Evolutionary conservation across 768 basidiomycete genomes (phyloP).

Genomic region (Cystofilobasidium ferigula): DNA sequence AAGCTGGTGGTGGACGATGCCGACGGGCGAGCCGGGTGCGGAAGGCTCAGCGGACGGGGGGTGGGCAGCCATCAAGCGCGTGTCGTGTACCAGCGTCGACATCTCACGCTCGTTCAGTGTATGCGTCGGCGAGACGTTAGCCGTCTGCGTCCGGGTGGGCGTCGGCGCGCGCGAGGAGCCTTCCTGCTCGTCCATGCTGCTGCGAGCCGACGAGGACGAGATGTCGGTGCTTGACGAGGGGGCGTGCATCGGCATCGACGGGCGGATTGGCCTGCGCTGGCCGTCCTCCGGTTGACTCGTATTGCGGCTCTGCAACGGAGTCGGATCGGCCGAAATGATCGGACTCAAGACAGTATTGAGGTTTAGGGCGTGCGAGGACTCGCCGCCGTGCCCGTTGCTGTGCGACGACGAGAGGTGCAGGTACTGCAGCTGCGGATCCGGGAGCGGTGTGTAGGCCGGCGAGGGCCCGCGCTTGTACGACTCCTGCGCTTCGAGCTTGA

Average conservation of each 20-base stretch:
- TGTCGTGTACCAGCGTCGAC: not conserved
- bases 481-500: constrained; percentile 15
- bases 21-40: not conserved
- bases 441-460: constrained; percentile 34
- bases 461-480: constrained; percentile 31
- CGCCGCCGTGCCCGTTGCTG: no score
- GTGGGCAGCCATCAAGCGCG: not conserved
- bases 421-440: no score
- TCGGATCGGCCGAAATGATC: constrained; percentile 15
- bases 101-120: not conserved
- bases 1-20: not conserved
- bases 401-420: no score
- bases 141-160: not conserved
- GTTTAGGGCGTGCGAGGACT: not conserved
- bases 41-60: not conserved
- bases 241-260: not conserved
- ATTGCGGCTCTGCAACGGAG: constrained; percentile 1
- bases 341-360: constrained; percentile 5
- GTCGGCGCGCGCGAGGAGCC: not conserved
- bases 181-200: not conserved
- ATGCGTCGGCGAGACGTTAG: not conserved
- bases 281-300: constrained; percentile 13
- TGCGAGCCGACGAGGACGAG: not conserved
- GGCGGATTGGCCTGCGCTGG: not conserved
- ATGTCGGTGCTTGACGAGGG: not conserved